Evolutionary conservation across 176 grass and related monocot genomes (phyloP).

Genomic region (Aegilops longissima): DNA sequence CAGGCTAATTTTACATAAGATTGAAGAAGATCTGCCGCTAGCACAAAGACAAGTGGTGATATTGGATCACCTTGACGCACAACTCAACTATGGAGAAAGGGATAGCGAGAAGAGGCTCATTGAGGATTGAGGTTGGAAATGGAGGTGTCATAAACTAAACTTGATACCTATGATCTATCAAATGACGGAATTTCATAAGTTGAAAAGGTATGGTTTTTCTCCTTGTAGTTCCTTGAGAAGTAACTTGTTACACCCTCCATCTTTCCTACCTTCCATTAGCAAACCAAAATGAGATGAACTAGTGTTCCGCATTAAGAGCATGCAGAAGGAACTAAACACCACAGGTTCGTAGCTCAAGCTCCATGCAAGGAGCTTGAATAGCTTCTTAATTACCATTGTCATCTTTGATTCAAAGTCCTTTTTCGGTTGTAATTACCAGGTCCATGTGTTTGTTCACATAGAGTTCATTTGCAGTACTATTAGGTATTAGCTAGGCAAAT

Average conservation of each 20-base stretch:
- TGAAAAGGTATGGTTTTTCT: neutral
- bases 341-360: neutral
- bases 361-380: neutral
- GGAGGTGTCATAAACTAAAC: neutral
- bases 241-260: neutral
- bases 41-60: neutral
- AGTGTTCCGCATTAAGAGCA: neutral
- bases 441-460: neutral
- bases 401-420: neutral
- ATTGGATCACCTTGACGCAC: neutral
- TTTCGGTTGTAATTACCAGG: neutral
- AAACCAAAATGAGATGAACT: neutral
- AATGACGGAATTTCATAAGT: neutral
- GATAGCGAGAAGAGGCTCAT: neutral
- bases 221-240: neutral
- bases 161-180: neutral
- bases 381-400: neutral
- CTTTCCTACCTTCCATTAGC: neutral
- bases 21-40: neutral
- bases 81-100: neutral
- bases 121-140: neutral
- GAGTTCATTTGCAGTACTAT: neutral
- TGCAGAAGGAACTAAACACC: neutral
- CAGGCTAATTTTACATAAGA: neutral
- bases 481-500: neutral